These are phyloP conservation scores for Suillus variegatus DNA, from an alignment of 768 basidiomycete genomes.

Conservation along the genomic window DNA sequence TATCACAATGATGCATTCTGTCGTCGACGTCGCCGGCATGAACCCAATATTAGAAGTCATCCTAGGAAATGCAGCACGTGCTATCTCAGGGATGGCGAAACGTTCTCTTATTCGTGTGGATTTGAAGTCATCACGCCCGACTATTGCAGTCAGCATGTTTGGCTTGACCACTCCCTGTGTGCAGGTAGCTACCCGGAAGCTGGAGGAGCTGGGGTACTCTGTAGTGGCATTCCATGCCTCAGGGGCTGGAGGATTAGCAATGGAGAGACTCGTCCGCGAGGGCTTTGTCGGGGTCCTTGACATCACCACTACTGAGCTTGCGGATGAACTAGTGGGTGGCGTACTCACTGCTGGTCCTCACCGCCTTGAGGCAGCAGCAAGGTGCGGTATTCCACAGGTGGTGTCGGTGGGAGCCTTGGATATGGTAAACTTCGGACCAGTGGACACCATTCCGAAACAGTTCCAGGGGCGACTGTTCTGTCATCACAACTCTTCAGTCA, in stretches of 20 bases:
- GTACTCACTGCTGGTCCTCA: slow-evolving; percentile 28
- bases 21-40: slow-evolving; percentile 31
- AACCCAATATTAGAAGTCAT: slow-evolving; percentile 25
- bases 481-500: slow-evolving; percentile 30
- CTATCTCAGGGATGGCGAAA: slow-evolving; percentile 29
- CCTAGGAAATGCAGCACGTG: slow-evolving; percentile 29
- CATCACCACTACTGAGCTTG: slow-evolving; percentile 35
- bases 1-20: slow-evolving; percentile 33
- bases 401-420: slow-evolving; percentile 34
- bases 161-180: slow-evolving; percentile 26
- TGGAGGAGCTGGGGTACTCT: slow-evolving; percentile 26
- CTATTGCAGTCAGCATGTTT: slow-evolving; percentile 30
- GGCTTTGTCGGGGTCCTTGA: slow-evolving; percentile 30
- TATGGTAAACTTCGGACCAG: slow-evolving; percentile 36
- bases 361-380: slow-evolving; percentile 28
- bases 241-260: slow-evolving; percentile 29
- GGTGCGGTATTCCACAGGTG: slow-evolving; percentile 26
- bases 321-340: slow-evolving; percentile 32
- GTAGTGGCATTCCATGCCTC: slow-evolving; percentile 29
- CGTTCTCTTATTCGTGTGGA: slow-evolving; percentile 5
- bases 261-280: slow-evolving; percentile 31
- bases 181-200: slow-evolving; percentile 18
- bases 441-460: slow-evolving; percentile 21
- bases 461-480: slow-evolving; percentile 21
- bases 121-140: slow-evolving; percentile 4